Evolutionary conservation across 2,329 filamentous ascomycete genomes (phyloP).

Genomic region (Aspergillus glaucus): DNA sequence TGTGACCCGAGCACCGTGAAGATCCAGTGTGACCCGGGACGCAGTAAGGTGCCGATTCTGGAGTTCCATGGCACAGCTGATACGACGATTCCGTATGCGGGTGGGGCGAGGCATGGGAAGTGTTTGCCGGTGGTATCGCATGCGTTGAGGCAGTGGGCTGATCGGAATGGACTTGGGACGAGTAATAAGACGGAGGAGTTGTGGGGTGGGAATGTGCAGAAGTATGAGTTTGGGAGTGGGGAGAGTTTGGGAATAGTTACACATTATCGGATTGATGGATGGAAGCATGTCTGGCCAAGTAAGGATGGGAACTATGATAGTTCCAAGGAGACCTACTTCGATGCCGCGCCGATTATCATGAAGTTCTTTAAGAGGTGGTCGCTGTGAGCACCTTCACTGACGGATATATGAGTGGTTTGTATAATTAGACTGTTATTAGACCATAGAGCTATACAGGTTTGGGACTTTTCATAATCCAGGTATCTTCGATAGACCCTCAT

Average conservation of each 20-base stretch:
- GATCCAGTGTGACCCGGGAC: slow-evolving; percentile 21
- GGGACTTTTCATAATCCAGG: too few species aligned
- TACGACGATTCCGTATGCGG: slow-evolving; percentile 35
- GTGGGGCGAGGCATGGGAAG: slow-evolving; percentile 18
- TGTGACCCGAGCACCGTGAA: slow-evolving; percentile 10
- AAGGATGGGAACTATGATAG: slow-evolving; percentile 13
- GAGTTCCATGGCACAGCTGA: slow-evolving; percentile 19
- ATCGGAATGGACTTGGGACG: slow-evolving; percentile 17
- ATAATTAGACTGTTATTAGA: too few species aligned
- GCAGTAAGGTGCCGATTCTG: slow-evolving; percentile 24
- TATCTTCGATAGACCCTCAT: too few species aligned
- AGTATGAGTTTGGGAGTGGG: slow-evolving; percentile 5
- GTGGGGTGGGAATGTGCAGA: slow-evolving; percentile 3
- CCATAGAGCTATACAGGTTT: too few species aligned
- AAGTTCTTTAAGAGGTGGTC: slow-evolving; percentile 13
- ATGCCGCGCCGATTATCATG: slow-evolving; percentile 16
- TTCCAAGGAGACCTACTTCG: slow-evolving; percentile 8
- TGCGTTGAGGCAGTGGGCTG: slow-evolving; percentile 16
- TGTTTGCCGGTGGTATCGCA: slow-evolving; percentile 16
- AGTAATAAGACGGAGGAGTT: slow-evolving; percentile 3
- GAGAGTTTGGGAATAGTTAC: slow-evolving; percentile 5
- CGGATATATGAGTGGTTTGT: too few species aligned
- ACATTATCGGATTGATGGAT: slow-evolving; percentile 10
- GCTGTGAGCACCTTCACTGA: neutral
- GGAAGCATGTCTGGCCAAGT: slow-evolving; percentile 17